Base-by-base conservation (phyloP, 2,329 filamentous ascomycete species). In the Periconia macrospinosa region DNA sequence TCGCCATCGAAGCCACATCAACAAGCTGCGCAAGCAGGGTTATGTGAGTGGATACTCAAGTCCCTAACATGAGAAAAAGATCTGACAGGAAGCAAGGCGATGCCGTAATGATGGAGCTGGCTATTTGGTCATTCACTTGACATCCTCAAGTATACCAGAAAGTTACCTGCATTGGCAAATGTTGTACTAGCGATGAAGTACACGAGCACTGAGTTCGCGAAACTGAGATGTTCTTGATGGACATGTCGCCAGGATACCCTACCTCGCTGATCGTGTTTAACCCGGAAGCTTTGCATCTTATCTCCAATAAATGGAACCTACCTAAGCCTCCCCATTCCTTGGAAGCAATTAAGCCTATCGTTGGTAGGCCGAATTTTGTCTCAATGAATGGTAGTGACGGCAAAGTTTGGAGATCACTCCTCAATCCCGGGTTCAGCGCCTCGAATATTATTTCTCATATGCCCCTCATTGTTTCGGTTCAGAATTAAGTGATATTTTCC, bases 371-470 rank as follows among this genome's bases (percentile, higher is more conserved):
- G 5, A 27, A 27, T 8, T 8, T 27, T 27, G 23, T 59, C 11
- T 41, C 57, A 2, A 55, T 59, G 51, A 53, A 52, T 19, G 41
- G 40, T 13, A 35, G 40, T 17, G 20, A 54, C 1, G 56, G 59
- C 55, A 62, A 59, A 37, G 27, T 23, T 2, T 62, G 61, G 61
- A 23, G 61, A 30, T 15, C 47, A 9, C 40, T 60, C 3, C 51
- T 61, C 30, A 63, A 58, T 30, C 52, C 56, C 17, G 60, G 50
- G 1, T 63, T 63, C 53, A 61, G 61, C 41, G 30, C 53, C 7
- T n/a, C 41, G 5, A 30, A 49, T 40, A 46, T 60, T 47, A 17
- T 37, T 11, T 46, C 30, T 20, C 37, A 47, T 20, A 8, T 27
- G 23, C 23, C 23, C 23, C 8, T 27, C 23, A 27, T 27, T 8